phyloP scores from a whole-genome alignment of 2,329 filamentous ascomycete species.

The Aspergillus fijiensis region DNA sequence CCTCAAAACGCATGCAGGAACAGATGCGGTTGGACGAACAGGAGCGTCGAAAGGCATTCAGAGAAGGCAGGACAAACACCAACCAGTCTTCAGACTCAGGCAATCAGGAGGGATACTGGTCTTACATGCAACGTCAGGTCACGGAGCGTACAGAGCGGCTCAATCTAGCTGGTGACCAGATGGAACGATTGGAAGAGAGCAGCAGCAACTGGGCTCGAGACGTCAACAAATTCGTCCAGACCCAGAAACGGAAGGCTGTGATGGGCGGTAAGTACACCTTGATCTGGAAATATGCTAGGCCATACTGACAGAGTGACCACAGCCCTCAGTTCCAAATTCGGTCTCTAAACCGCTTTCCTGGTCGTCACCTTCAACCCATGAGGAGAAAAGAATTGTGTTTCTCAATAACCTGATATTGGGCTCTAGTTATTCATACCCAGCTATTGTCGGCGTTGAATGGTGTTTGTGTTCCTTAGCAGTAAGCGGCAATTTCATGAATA shows the following conservation, averaged over 20 bases:
- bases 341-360: conserved; percentile 31
- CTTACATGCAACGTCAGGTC: conserved; percentile 82
- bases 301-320: conserved; percentile 10
- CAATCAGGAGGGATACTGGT: conserved; percentile 66
- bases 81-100: conserved; percentile 23
- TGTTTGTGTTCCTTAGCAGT: background rate
- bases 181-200: conserved; percentile 78
- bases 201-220: conserved; percentile 84
- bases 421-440: conserved; percentile 12
- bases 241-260: conserved; percentile 83
- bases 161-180: conserved; percentile 75
- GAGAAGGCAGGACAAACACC: conserved; percentile 38
- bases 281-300: background rate
- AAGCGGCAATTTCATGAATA: background rate
- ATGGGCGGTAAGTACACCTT: conserved; percentile 56
- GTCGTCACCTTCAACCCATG: background rate
- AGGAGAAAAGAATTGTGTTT: background rate
- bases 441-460: conserved; percentile 5
- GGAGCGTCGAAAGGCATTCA: conserved; percentile 43
- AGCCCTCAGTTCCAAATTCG: conserved; percentile 46
- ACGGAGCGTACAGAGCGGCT: conserved; percentile 89
- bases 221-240: conserved; percentile 79
- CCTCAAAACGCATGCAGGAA: conserved; percentile 82
- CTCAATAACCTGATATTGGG: background rate
- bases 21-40: conserved; percentile 75